phyloP scores from a whole-genome alignment of 768 basidiomycete genomes.

The Punctularia strigosozonata region DNA sequence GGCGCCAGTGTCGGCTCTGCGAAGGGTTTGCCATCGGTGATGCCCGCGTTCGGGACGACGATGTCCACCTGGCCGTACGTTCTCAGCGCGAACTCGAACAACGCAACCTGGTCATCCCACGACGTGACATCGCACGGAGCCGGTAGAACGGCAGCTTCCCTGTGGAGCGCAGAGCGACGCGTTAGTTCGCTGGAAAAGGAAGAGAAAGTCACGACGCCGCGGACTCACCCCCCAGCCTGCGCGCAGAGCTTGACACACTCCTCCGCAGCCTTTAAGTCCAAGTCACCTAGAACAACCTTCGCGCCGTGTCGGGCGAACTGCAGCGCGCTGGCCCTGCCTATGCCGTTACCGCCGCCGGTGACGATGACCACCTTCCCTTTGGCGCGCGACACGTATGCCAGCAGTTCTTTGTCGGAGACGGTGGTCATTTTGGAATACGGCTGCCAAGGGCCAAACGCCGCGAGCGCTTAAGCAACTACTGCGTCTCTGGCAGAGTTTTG shows the following conservation, averaged over 20 bases:
- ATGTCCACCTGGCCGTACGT: constrained; percentile 39
- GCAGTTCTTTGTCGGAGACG: constrained; percentile 35
- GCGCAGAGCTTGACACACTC: constrained; percentile 28
- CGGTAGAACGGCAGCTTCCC: constrained; percentile 29
- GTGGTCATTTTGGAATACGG: constrained; percentile 22
- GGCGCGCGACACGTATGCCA: constrained; percentile 26
- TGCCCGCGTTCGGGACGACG: constrained; percentile 30
- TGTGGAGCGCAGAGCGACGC: too few relatives aligned
- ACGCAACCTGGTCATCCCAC: constrained; percentile 40
- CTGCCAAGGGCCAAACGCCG: constrained; percentile 11
- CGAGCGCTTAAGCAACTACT: too few relatives aligned
- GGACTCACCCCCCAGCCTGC: constrained; percentile 30
- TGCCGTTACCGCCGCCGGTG: constrained; percentile 31
- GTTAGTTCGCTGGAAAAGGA: background rate
- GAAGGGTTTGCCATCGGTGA: background rate
- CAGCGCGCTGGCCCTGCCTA: constrained; percentile 39
- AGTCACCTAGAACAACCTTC: constrained; percentile 40
- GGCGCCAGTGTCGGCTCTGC: constrained; percentile 17
- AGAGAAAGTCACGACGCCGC: background rate
- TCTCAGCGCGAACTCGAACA: constrained; percentile 38
- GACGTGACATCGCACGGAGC: constrained; percentile 37
- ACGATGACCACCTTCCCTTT: constrained; percentile 38
- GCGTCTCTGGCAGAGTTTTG: too few relatives aligned
- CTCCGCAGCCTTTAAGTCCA: constrained; percentile 28
- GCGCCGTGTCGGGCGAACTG: constrained; percentile 42